Evolutionary conservation across 352 stramenopile genomes (phyloP).

Genomic region (Blastocystis sp.): DNA sequence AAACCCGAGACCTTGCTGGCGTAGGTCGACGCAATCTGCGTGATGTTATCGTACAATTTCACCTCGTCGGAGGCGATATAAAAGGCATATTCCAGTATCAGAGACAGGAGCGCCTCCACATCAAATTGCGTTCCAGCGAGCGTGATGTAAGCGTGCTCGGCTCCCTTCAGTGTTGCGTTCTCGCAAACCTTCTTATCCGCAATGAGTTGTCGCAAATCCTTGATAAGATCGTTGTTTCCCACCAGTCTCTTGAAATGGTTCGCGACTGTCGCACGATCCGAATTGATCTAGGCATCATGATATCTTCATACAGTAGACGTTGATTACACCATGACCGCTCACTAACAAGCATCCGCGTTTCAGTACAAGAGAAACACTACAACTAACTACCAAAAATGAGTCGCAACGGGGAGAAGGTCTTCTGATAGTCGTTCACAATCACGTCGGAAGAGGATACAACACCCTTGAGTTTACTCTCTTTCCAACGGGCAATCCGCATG

Average conservation of each 20-base stretch:
- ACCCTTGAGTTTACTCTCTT: not conserved
- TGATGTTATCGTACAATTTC: not conserved
- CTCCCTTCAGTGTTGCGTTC: too few species aligned
- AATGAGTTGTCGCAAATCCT: too few species aligned
- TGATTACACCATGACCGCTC: not conserved
- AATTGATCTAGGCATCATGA: not conserved
- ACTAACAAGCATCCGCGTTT: not conserved
- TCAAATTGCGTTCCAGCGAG: not conserved
- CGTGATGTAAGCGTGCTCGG: too few species aligned
- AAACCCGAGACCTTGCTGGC: not conserved
- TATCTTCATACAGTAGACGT: not conserved
- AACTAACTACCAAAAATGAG: not conserved
- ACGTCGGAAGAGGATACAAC: not conserved
- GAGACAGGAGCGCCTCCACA: not conserved
- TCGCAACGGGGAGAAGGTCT: not conserved
- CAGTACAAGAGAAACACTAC: not conserved
- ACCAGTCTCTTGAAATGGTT: too few species aligned
- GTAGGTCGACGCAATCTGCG: not conserved
- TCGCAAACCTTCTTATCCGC: too few species aligned
- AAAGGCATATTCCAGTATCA: constrained; percentile 17
- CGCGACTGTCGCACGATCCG: not conserved
- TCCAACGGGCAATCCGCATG: constrained; percentile 30
- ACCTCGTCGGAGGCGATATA: constrained; percentile 10
- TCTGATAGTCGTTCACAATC: constrained; percentile 15
- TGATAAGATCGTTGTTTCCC: too few species aligned